Conservation (phyloP, 352 stramenopile genomes). For the Pythium biforme region DNA sequence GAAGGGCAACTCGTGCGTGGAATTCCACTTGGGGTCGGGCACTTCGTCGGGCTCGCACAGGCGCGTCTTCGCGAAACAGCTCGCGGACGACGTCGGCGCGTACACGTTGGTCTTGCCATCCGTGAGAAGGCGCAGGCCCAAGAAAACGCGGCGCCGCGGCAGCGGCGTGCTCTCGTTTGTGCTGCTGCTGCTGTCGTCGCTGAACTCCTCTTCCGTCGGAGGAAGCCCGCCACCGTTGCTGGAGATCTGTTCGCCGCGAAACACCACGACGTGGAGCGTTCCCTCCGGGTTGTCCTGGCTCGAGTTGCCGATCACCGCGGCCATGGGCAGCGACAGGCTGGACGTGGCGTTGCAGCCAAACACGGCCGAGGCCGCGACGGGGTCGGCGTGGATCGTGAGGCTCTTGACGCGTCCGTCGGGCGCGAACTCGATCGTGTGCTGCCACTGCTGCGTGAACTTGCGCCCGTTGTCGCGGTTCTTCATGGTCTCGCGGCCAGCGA, state of each 20-base stretch:
- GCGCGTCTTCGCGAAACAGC: conserved; percentile 69
- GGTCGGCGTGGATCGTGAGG: conserved; percentile 82
- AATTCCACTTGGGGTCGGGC: conserved; percentile 79
- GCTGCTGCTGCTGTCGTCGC: conserved; percentile 43
- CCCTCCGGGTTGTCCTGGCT: conserved; percentile 77
- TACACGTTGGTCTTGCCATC: conserved; percentile 90
- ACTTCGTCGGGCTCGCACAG: conserved; percentile 53
- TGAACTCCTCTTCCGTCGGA: conserved; percentile 49
- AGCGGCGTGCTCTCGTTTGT: conserved; percentile 38
- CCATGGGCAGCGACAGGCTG: conserved; percentile 81
- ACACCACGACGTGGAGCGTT: conserved; percentile 71
- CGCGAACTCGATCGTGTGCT: conserved; percentile 88
- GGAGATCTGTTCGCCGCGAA: conserved; percentile 83
- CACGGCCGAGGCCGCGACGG: conserved; percentile 80
- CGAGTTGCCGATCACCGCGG: conserved; percentile 75
- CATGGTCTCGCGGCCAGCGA: conserved; percentile 85
- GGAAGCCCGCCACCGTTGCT: conserved; percentile 44
- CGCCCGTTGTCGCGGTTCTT: conserved; percentile 86
- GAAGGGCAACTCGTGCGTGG: conserved; percentile 69
- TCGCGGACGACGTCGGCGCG: conserved; percentile 69
- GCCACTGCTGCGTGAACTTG: conserved; percentile 89
- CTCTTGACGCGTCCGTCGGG: conserved; percentile 85
- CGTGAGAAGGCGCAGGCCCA: conserved; percentile 70
- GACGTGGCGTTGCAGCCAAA: conserved; percentile 88
- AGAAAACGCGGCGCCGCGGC: conserved; percentile 47